Conservation (phyloP, 164 flowering plant species). For the Tetrastigma voinierianum region DNA sequence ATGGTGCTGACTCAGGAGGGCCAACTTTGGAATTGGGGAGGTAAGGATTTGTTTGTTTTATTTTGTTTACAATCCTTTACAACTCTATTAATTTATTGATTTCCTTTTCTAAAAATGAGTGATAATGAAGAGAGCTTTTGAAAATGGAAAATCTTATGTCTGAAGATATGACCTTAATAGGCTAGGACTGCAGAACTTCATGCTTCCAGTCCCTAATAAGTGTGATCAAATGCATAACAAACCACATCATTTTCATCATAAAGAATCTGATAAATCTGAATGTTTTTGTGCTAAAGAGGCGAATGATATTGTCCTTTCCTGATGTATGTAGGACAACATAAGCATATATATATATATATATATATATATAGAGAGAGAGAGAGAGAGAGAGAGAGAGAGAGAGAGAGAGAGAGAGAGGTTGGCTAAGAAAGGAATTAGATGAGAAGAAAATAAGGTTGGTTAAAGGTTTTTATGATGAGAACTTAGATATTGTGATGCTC, state of each 20-base stretch:
- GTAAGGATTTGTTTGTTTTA: conserved; percentile 26
- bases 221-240: background rate
- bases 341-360: too few relatives aligned
- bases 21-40: conserved; percentile 97
- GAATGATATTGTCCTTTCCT: too few relatives aligned
- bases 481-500: too few relatives aligned
- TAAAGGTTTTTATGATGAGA: too few relatives aligned
- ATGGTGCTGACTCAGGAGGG: conserved; percentile 73
- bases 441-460: too few relatives aligned
- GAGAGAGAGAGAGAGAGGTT: too few relatives aligned
- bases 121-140: too few relatives aligned
- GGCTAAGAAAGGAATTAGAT: too few relatives aligned
- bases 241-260: background rate
- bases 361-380: too few relatives aligned
- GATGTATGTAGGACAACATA: too few relatives aligned
- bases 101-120: background rate
- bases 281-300: background rate
- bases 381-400: too few relatives aligned
- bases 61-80: background rate
- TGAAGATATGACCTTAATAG: background rate
- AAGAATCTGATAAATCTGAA: background rate
- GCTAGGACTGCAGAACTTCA: background rate
- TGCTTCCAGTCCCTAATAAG: background rate
- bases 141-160: too few relatives aligned
- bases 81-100: background rate